Percentiles rank a stretch among this genome's conserved stretches.
Evolutionary conservation across 2,329 filamentous ascomycete genomes (phyloP).

Genomic region (Ascochyta clinopodiicola): DNA sequence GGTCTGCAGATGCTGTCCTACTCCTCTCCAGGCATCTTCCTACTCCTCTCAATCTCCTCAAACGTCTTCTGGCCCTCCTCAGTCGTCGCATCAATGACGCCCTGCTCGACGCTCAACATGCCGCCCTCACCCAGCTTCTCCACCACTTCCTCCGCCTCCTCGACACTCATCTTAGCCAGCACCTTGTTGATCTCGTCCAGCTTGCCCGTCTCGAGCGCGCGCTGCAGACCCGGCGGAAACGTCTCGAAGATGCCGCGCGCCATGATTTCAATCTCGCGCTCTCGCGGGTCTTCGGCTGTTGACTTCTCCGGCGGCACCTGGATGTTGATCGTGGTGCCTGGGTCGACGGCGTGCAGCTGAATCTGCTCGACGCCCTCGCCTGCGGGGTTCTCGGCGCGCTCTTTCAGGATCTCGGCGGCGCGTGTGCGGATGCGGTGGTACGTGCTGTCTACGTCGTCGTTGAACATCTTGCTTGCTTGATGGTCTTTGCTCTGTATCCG

Average conservation of each 20-base stretch:
- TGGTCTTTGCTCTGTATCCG: slow-evolving; percentile 89
- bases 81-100: slow-evolving; percentile 94
- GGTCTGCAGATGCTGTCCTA: not conserved
- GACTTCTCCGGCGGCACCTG: slow-evolving; percentile 71
- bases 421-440: slow-evolving; percentile 82
- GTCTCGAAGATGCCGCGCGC: slow-evolving; percentile 77
- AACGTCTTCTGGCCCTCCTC: slow-evolving; percentile 80
- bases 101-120: slow-evolving; percentile 88
- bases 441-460: slow-evolving; percentile 88
- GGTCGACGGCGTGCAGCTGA: slow-evolving; percentile 94
- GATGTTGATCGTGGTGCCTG: slow-evolving; percentile 90
- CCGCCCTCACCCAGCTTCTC: slow-evolving; percentile 81
- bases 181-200: slow-evolving; percentile 90
- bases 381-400: slow-evolving; percentile 58
- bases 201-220: slow-evolving; percentile 85
- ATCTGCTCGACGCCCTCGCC: slow-evolving; percentile 87
- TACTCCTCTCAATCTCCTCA: slow-evolving; percentile 66
- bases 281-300: slow-evolving; percentile 53
- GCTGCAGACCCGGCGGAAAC: slow-evolving; percentile 81
- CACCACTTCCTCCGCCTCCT: slow-evolving; percentile 85
- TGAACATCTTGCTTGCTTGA: slow-evolving; percentile 88
- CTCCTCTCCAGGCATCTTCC: slow-evolving; percentile 51
- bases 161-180: slow-evolving; percentile 84
- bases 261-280: slow-evolving; percentile 66
- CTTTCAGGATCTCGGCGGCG: slow-evolving; percentile 73